Conservation (phyloP, 441 rosid species). For the Euphorbia schlechtendalii region DNA sequence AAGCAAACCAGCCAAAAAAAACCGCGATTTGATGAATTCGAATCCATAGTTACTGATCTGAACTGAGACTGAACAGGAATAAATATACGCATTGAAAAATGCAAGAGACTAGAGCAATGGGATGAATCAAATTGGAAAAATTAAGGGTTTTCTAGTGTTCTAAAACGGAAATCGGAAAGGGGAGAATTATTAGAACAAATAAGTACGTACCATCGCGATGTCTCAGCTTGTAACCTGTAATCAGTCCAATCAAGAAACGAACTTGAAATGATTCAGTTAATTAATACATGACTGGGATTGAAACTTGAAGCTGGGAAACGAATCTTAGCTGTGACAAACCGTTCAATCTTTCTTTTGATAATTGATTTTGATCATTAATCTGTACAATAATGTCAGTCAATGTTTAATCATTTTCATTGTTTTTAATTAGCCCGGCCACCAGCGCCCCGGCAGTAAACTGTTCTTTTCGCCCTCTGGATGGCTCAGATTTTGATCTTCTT, state of each 20-base stretch:
- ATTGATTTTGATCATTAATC: not conserved
- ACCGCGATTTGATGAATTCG: not conserved
- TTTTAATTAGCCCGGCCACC: no score
- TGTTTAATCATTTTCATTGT: no score
- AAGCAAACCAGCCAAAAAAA: not conserved
- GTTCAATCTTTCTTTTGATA: not conserved
- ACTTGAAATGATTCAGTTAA: not conserved
- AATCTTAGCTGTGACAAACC: slow-evolving; percentile 4
- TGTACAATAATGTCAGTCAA: no score
- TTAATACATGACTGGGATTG: not conserved
- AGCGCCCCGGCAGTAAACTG: no score
- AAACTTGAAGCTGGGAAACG: not conserved
- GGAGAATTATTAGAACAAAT: not conserved
- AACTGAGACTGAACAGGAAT: not conserved
- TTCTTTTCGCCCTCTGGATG: no score
- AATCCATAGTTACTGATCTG: not conserved
- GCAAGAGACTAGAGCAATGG: not conserved
- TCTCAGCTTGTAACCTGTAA: not conserved
- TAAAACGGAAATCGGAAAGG: slow-evolving; percentile 8
- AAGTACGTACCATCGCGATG: slow-evolving; percentile 11
- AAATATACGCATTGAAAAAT: not conserved
- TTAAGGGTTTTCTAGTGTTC: not conserved
- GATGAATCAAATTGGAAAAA: slow-evolving; percentile 3
- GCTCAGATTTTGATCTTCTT: no score
- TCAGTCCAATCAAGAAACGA: not conserved